These are phyloP conservation scores for Neurospora africana DNA, from an alignment of 495 filamentous ascomycete genomes.

Conservation along the genomic window DNA sequence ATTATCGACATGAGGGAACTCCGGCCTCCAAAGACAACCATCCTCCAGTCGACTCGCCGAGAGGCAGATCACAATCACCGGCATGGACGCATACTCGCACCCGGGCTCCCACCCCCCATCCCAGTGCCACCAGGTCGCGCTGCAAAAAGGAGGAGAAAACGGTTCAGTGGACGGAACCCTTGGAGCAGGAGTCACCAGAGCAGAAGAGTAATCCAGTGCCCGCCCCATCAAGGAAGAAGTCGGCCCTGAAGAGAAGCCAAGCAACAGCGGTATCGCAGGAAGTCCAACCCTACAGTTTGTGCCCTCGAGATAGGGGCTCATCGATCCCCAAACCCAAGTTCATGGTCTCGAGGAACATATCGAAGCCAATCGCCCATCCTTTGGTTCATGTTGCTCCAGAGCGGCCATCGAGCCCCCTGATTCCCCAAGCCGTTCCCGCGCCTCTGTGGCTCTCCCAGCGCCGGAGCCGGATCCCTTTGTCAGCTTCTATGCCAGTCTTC, in stretches of 20 bases:
- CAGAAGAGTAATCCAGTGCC: neutral
- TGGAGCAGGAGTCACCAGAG: neutral
- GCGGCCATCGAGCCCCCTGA: neutral
- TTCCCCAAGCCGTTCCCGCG: neutral
- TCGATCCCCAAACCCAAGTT: neutral
- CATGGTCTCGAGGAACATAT: neutral
- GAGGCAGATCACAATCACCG: neutral
- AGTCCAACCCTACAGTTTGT: neutral
- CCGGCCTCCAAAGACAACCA: rapidly evolving
- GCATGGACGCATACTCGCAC: neutral
- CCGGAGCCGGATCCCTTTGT: neutral
- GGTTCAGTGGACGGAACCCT: neutral
- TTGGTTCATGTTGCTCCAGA: no score
- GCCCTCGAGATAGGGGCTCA: neutral
- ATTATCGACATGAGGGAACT: neutral
- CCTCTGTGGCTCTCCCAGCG: neutral
- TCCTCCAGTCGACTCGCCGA: neutral
- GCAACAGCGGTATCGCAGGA: no score
- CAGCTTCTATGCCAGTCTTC: no score
- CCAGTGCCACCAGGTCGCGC: neutral
- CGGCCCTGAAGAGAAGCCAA: neutral
- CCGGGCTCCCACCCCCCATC: neutral
- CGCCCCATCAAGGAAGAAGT: neutral
- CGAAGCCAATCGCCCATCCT: neutral
- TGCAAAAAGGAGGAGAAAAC: neutral